Conservation (phyloP, 805 yeast genomes). For the Hanseniaspora singularis region DNA sequence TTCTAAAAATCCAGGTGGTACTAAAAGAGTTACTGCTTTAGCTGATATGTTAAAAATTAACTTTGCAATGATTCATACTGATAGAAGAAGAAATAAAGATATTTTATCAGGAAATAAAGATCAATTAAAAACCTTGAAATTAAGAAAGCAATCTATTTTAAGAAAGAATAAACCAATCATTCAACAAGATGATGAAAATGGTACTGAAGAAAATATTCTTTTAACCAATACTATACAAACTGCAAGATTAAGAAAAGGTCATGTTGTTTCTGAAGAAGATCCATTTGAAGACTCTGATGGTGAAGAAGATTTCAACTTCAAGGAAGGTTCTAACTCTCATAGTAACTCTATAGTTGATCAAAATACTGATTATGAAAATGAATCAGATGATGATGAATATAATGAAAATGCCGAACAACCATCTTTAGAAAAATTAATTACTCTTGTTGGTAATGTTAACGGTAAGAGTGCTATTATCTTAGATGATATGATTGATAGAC, state of each 20-base stretch:
- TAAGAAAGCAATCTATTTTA: constrained; percentile 39
- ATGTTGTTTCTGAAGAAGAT: constrained; percentile 73
- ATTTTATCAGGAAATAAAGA: constrained; percentile 33
- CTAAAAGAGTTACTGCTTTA: constrained; percentile 91
- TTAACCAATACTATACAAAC: constrained; percentile 77
- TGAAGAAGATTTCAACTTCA: constrained; percentile 18
- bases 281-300: constrained; percentile 27
- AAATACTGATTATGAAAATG: constrained; percentile 30
- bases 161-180: constrained; percentile 36
- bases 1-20: constrained; percentile 98
- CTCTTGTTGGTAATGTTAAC: constrained; percentile 91
- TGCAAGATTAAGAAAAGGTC: constrained; percentile 92
- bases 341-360: constrained; percentile 21
- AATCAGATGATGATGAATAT: constrained; percentile 80
- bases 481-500: constrained; percentile 96
- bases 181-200: constrained; percentile 36
- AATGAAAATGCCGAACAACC: constrained; percentile 41
- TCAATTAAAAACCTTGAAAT: constrained; percentile 27
- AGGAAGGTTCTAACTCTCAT: constrained; percentile 25
- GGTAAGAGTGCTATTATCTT: constrained; percentile 83
- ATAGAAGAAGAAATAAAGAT: constrained; percentile 81
- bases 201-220: constrained; percentile 53
- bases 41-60: constrained; percentile 95
- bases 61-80: constrained; percentile 98
- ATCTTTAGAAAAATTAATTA: constrained; percentile 67